Conservation (phyloP, 768 basidiomycete species). For the Megacollybia marginata region DNA sequence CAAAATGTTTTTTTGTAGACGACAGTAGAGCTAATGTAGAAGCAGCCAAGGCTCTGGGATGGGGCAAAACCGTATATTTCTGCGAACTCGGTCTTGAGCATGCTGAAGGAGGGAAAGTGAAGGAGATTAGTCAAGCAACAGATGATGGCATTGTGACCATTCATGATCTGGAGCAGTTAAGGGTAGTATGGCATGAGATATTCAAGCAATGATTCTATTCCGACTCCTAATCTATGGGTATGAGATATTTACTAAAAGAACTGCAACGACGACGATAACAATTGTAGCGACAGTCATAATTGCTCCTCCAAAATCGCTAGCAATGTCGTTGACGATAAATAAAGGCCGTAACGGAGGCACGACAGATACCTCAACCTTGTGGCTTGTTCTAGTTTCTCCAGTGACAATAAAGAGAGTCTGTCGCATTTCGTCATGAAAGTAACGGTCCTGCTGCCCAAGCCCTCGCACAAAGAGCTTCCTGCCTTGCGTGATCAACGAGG, state of each 20-base stretch:
- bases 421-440: constrained; percentile 50
- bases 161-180: constrained; percentile 54
- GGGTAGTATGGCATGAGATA: constrained; percentile 68
- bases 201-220: constrained; percentile 34
- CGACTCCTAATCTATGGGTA: background rate
- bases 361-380: constrained; percentile 48
- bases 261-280: constrained; percentile 17
- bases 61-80: constrained; percentile 73
- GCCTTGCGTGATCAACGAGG: constrained; percentile 50
- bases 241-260: constrained; percentile 4
- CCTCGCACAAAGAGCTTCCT: constrained; percentile 54
- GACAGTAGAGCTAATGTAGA: constrained; percentile 67
- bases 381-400: constrained; percentile 32
- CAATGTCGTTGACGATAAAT: constrained; percentile 58
- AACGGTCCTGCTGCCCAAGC: constrained; percentile 40
- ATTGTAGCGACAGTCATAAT: constrained; percentile 10
- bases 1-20: constrained; percentile 74
- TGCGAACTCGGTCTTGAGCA: constrained; percentile 58
- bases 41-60: constrained; percentile 57
- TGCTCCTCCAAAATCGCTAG: constrained; percentile 40
- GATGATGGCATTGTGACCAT: constrained; percentile 43
- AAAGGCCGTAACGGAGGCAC: constrained; percentile 40
- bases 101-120: constrained; percentile 55
- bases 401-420: constrained; percentile 73
- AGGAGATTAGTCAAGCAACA: constrained; percentile 34